Percentiles rank a stretch among this genome's conserved stretches.
These are phyloP conservation scores for Tolypocladium endophyticum DNA, from an alignment of 2,329 filamentous ascomycete genomes.

Conservation along the genomic window DNA sequence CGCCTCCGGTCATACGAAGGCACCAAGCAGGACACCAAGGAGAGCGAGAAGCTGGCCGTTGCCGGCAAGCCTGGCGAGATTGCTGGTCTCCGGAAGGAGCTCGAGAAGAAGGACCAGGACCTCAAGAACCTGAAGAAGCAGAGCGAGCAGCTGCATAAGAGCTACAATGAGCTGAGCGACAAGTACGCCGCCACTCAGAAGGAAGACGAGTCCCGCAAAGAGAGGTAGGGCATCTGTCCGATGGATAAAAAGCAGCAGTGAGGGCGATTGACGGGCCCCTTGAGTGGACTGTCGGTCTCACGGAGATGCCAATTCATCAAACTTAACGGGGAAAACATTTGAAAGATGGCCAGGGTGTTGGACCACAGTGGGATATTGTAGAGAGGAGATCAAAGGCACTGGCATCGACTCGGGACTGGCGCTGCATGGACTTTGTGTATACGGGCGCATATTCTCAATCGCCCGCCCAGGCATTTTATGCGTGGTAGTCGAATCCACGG, in stretches of 20 bases:
- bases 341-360: not conserved
- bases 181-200: constrained; percentile 55
- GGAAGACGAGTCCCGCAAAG: constrained; percentile 47
- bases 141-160: constrained; percentile 67
- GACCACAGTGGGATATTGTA: not conserved
- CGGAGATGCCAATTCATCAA: not conserved
- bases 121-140: constrained; percentile 89
- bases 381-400: not conserved
- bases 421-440: not conserved
- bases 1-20: constrained; percentile 73
- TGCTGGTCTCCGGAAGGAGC: constrained; percentile 55
- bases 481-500: not conserved
- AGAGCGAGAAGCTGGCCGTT: constrained; percentile 60
- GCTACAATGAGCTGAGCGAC: constrained; percentile 80
- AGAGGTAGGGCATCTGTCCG: constrained; percentile 12
- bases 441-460: not conserved
- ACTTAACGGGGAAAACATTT: not conserved
- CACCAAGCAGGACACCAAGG: constrained; percentile 45
- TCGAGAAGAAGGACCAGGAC: constrained; percentile 72
- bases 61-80: constrained; percentile 71
- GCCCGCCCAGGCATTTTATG: not conserved
- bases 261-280: not conserved
- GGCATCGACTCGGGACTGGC: not conserved
- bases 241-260: not conserved
- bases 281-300: not conserved